Evolutionary conservation across 2,329 filamentous ascomycete species (phyloP), one percentile per base, ranked within the genome.

Genomic region (Didymosphaeria variabile): DNA sequence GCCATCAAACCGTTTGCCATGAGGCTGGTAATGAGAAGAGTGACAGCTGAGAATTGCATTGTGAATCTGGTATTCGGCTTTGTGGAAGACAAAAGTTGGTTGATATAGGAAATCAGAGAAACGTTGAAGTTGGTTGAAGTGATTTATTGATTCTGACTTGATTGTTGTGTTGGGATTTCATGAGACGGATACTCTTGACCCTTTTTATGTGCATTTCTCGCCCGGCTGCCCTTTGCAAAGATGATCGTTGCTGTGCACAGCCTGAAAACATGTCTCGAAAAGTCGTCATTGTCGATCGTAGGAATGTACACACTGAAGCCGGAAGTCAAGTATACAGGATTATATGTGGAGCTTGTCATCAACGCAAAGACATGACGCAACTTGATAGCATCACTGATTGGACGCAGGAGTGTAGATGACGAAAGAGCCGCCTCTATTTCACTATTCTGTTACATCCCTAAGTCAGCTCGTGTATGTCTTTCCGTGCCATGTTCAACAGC

Each of bases 231-330:
- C 15, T 2, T 49, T 23, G 21, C 26, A 19, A 49, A 49, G 45
- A 49, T 49, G n/a, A 15, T 49, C 45, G 45, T 49, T 49, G n/a
- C 45, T 49, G 45, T 26, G 45, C 45, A 49, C 45, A 49, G 29
- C 45, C 45, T 23, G 6, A 26, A 49, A 7, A 49, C 29, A 49
- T 21, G 45, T 26, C 10, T 49, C 45, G 5, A 9, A 13, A 49
- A 49, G 2, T 49, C 45, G 45, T 49, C n/a, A 49, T 49, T 49
- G 45, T 23, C n/a, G 45, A 49, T 49, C 45, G 45, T 49, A 49
- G 45, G 45, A 49, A 49, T 49, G 45, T 29, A 26, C 45, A 36
- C 45, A 26, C 15, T 10, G 45, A 49, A 49, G 45, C 45, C 21
- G 45, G 45, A 26, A 9, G n/a, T 15, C 45, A 19, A 49, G 45